phyloP scores from a whole-genome alignment of 2,329 filamentous ascomycete genomes.

The Thermothelomyces thermophilus region DNA sequence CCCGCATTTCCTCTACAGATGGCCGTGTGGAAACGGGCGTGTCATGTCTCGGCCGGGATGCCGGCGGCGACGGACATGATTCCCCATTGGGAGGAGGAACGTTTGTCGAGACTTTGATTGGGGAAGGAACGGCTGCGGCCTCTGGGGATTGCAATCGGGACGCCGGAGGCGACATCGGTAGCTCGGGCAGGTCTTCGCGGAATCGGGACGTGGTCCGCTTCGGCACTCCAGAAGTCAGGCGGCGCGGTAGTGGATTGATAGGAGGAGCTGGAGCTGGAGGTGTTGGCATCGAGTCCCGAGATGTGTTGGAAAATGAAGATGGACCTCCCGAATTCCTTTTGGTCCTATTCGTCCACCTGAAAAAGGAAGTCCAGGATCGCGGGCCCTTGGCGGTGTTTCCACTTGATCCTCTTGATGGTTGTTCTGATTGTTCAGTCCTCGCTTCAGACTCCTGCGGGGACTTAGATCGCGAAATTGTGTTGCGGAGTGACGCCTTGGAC shows the following conservation, averaged over 20 bases:
- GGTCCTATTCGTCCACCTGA: conserved; percentile 60
- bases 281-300: conserved; percentile 71
- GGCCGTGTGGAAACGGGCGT: conserved; percentile 41
- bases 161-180: conserved; percentile 77
- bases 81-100: conserved; percentile 9
- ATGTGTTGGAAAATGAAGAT: conserved; percentile 87
- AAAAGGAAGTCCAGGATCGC: conserved; percentile 64
- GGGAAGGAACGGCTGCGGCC: conserved; percentile 36
- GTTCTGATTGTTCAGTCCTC: conserved; percentile 43
- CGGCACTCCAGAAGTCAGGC: conserved; percentile 45
- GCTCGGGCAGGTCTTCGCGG: conserved; percentile 82
- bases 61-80: conserved; percentile 29
- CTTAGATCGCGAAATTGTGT: conserved; percentile 44
- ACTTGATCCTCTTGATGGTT: conserved; percentile 49
- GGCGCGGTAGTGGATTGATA: conserved; percentile 29
- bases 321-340: conserved; percentile 49
- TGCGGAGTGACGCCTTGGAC: conserved; percentile 33
- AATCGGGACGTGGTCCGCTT: conserved; percentile 86
- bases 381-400: conserved; percentile 40
- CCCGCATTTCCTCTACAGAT: conserved; percentile 36
- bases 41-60: conserved; percentile 31
- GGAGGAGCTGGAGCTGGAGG: conserved; percentile 35
- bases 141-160: conserved; percentile 76
- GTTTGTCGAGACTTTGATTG: conserved; percentile 24
- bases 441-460: conserved; percentile 41